These are phyloP conservation scores for Neonectria neomacrospora DNA, from an alignment of 2,329 filamentous ascomycete genomes.

Conservation along the genomic window DNA sequence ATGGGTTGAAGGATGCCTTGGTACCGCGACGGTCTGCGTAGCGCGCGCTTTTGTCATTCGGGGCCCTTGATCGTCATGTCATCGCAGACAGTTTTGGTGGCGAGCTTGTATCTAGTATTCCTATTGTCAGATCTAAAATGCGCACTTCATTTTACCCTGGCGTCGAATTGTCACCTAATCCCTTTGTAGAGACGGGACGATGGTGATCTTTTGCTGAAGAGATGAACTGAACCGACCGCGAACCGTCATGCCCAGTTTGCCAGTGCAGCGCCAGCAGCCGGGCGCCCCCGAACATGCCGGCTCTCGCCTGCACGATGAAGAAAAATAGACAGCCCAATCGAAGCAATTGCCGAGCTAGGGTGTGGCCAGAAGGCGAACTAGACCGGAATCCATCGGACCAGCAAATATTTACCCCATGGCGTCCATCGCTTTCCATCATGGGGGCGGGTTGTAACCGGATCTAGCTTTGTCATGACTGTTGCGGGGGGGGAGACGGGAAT, in stretches of 20 bases:
- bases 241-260: too few relatives aligned
- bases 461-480: conserved; percentile 25
- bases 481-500: too few relatives aligned
- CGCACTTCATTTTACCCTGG: too few relatives aligned
- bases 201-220: too few relatives aligned
- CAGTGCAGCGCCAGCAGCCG: too few relatives aligned
- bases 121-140: not conserved
- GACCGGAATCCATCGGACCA: conserved; percentile 18
- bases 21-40: conserved; percentile 9
- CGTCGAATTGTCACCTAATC: not conserved
- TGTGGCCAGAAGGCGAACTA: not conserved
- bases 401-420: conserved; percentile 6
- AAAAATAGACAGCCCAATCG: not conserved
- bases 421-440: conserved; percentile 17
- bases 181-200: not conserved
- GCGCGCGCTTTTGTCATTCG: conserved; percentile 1
- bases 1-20: conserved; percentile 13
- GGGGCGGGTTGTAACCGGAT: conserved; percentile 21
- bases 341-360: conserved; percentile 6
- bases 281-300: not conserved
- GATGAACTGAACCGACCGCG: too few relatives aligned
- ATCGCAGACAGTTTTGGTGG: not conserved
- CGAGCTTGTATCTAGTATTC: not conserved
- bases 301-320: not conserved
- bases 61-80: not conserved